Conservation (phyloP, 2,329 filamentous ascomycete species). For the Penicillium sp. region DNA sequence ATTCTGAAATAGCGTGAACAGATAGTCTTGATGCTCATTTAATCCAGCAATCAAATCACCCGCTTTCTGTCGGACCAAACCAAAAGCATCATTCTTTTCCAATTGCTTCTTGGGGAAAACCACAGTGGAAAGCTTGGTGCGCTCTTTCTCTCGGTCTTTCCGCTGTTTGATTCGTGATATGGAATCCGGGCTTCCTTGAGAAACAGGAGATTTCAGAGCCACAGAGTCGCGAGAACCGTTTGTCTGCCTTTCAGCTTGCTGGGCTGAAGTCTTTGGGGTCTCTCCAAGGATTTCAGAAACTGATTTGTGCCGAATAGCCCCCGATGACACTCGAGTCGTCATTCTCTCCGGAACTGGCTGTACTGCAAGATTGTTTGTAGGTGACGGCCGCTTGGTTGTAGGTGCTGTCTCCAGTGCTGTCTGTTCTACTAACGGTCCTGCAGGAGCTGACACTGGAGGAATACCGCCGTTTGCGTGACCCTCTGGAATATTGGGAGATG, state of each 20-base stretch:
- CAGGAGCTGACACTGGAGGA: background rate
- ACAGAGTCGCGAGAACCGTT: slow-evolving; percentile 24
- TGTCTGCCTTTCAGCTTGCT: slow-evolving; percentile 30
- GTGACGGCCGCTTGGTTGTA: slow-evolving; percentile 22
- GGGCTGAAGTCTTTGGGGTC: slow-evolving; percentile 40
- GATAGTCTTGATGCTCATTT: slow-evolving; percentile 54
- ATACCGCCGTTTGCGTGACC: background rate
- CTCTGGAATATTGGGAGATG: slow-evolving; percentile 16
- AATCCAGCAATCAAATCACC: slow-evolving; percentile 45
- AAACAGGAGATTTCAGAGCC: slow-evolving; percentile 17
- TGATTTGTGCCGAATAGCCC: slow-evolving; percentile 66
- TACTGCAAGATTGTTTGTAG: slow-evolving; percentile 20
- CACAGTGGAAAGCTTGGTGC: slow-evolving; percentile 67
- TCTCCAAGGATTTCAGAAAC: slow-evolving; percentile 69
- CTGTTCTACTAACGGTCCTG: slow-evolving; percentile 4
- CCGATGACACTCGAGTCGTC: slow-evolving; percentile 66
- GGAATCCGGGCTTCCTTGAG: slow-evolving; percentile 27
- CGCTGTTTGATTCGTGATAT: slow-evolving; percentile 43
- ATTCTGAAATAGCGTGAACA: slow-evolving; percentile 62
- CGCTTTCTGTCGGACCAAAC: slow-evolving; percentile 40
- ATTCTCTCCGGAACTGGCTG: slow-evolving; percentile 51
- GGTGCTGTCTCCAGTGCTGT: slow-evolving; percentile 13
- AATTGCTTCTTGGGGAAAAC: slow-evolving; percentile 68
- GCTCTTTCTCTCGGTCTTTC: slow-evolving; percentile 56
- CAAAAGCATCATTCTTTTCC: slow-evolving; percentile 43